Evolutionary conservation across 2,329 filamentous ascomycete species (phyloP), one percentile per base, ranked within the genome.

Genomic region (Aspergillus hiratsukae): DNA sequence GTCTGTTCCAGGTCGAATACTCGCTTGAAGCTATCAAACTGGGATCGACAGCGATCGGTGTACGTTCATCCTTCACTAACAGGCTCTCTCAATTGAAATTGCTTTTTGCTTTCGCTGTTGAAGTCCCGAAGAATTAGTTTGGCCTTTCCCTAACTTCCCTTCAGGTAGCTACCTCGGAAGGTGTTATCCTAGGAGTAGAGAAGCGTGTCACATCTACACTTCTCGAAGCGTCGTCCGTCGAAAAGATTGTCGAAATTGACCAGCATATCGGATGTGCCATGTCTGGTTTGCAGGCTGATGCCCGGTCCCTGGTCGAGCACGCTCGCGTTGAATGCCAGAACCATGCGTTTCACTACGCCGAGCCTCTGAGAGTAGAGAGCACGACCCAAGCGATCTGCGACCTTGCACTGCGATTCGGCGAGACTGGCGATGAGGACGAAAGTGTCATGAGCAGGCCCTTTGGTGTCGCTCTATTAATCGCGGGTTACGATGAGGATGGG

Each of bases 1-100:
- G 94, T 79, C 90, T 99, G 77, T 99, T 99, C 85, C 94, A 99
- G 82, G 94, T 99, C 82, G 94, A 99, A 88, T 99, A 99, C 86
- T 97, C 94, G 58, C 89, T 99, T 76, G 94, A 99, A 83, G 94
- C 94, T 78, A 99, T 99, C 86, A 99, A 99, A 83, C 90, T 97
- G 66, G 94, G 94, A 67, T 96, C 90, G 70, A 99, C 94, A 67
- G 94, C 94, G 72, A 99, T 99, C 80, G 94, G 94, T 69, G 92
- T 87, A 81, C 59, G 79, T 75, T 51, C 54, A 55, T 49, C 58
- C 51, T 43, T 52, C 19, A 27, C 21, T 29, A 17, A 11, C 37
- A 27, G 19, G 46, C 49, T 29, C 48, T 52, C 21, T 23, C 19
- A 37, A 48, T 21, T 19, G 2, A 1, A 7, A 49, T 21, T 37